Evolutionary conservation across 2,329 filamentous ascomycete species (phyloP).

Genomic region (Xylariaceae sp.): DNA sequence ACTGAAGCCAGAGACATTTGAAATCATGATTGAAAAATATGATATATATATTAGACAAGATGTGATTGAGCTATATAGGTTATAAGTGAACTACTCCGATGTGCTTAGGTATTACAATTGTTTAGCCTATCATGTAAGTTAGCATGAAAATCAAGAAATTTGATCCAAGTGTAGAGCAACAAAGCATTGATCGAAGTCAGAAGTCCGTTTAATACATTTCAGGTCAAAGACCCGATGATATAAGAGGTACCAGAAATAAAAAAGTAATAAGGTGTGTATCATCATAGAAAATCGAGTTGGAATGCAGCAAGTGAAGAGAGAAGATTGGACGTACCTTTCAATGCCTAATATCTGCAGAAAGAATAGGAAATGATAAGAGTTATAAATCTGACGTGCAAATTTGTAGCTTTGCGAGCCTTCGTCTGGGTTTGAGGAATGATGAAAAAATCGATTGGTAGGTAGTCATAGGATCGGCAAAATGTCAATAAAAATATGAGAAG

Average conservation of each 20-base stretch:
- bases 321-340: constrained; percentile 34
- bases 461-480: too few species aligned
- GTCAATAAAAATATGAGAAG: too few species aligned
- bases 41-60: too few species aligned
- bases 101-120: too few species aligned
- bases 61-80: too few species aligned
- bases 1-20: too few species aligned
- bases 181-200: constrained; percentile 51
- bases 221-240: constrained; percentile 64
- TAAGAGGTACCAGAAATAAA: constrained; percentile 97
- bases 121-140: too few species aligned
- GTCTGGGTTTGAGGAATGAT: background rate
- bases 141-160: too few species aligned
- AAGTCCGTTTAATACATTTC: constrained; percentile 84
- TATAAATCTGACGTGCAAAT: background rate
- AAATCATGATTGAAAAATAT: too few species aligned
- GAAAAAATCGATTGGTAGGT: background rate
- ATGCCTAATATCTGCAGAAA: background rate
- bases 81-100: too few species aligned
- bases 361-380: background rate
- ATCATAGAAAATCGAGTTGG: constrained; percentile 53
- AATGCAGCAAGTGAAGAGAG: constrained; percentile 10
- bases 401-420: background rate
- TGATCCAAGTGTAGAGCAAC: background rate
- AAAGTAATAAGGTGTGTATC: constrained; percentile 57